Conservation (phyloP, 2,329 filamentous ascomycete genomes). For the Aureobasidium sp. region DNA sequence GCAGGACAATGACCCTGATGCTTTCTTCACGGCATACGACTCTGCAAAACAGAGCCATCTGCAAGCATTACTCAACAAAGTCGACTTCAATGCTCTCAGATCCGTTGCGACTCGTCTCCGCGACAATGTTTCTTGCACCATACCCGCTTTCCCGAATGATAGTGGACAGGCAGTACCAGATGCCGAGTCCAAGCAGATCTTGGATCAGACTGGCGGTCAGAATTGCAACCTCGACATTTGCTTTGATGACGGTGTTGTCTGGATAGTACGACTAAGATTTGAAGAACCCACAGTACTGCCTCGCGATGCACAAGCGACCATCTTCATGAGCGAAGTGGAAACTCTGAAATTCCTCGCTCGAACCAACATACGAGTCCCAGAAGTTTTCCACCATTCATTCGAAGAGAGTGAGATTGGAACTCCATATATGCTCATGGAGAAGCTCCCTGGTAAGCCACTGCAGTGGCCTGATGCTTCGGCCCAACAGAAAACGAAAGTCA, state of each 20-base stretch:
- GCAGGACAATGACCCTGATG: not conserved
- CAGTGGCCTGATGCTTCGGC: not conserved
- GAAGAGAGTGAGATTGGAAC: not conserved
- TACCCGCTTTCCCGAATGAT: not conserved
- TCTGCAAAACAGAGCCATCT: not conserved
- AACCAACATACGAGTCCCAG: not conserved
- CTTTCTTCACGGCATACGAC: not conserved
- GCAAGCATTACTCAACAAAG: not conserved
- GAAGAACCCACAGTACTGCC: not conserved
- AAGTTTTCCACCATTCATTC: not conserved
- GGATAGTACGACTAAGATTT: not conserved
- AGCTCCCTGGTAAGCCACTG: not conserved
- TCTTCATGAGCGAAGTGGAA: slow-evolving; percentile 1
- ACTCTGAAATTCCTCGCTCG: not conserved
- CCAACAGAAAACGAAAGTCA: not conserved
- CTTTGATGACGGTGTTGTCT: not conserved
- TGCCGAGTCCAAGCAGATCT: not conserved
- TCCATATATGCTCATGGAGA: slow-evolving; percentile 8
- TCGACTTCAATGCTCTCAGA: not conserved
- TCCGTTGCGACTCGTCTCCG: not conserved
- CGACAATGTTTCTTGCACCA: not conserved
- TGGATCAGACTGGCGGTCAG: not conserved
- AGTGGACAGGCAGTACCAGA: not conserved
- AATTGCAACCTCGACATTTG: not conserved
- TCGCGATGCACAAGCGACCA: not conserved